These are phyloP conservation scores for Aspergillus proliferans DNA, from an alignment of 2,329 filamentous ascomycete genomes.

Conservation along the genomic window DNA sequence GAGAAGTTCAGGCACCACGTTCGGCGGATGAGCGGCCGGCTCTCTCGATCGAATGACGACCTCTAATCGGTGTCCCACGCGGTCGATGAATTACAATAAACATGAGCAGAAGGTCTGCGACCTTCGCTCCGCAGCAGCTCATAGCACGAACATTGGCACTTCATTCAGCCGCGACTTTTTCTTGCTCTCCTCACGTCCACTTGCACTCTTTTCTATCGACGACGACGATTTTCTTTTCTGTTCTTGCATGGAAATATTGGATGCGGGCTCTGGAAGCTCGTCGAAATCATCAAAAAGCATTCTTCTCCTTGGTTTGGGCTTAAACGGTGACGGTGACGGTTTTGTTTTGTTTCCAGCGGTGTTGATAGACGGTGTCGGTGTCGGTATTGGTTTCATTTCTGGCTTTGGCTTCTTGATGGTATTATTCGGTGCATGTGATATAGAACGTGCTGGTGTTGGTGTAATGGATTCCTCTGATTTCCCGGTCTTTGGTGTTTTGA, in stretches of 20 bases:
- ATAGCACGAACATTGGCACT: constrained; percentile 40
- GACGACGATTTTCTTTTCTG: constrained; percentile 13
- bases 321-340: constrained; percentile 3
- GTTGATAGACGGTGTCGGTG: constrained; percentile 5
- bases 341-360: constrained; percentile 7
- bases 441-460: neutral
- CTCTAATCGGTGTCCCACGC: no score
- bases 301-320: constrained; percentile 24
- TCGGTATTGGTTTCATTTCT: constrained; percentile 1
- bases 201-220: constrained; percentile 11
- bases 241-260: constrained; percentile 16
- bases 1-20: constrained; percentile 25
- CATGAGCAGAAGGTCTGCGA: neutral
- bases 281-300: constrained; percentile 35
- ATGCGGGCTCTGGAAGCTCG: constrained; percentile 27
- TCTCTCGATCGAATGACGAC: constrained; percentile 10
- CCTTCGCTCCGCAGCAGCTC: constrained; percentile 10
- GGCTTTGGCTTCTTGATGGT: neutral
- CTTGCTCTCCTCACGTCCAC: constrained; percentile 6
- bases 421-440: neutral
- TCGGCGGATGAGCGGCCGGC: constrained; percentile 20
- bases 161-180: constrained; percentile 37
- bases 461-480: neutral
- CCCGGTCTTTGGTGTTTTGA: neutral
- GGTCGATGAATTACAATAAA: neutral